Conservation (phyloP, 1,284 basidiomycete species). For the Fomitopsis schrenkii region DNA sequence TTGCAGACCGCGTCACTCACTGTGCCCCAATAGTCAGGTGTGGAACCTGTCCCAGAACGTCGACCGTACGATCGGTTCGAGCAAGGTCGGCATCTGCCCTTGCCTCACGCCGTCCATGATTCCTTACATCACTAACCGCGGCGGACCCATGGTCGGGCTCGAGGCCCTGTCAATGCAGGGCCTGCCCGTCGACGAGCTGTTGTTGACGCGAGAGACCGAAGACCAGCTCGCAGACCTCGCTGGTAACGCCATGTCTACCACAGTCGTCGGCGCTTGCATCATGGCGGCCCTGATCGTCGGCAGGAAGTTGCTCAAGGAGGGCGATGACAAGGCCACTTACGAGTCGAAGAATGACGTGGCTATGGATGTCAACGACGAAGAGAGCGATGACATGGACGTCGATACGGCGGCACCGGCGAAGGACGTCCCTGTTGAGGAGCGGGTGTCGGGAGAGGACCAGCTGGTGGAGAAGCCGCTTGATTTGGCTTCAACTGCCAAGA, state of each 20-base stretch:
- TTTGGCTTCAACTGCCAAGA: slow-evolving; percentile 51
- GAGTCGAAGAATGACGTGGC: slow-evolving; percentile 49
- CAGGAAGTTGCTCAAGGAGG: slow-evolving; percentile 59
- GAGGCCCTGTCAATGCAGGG: slow-evolving; percentile 94
- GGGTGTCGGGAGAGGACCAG: slow-evolving; percentile 68
- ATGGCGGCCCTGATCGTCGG: slow-evolving; percentile 76
- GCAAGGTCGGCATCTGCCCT: slow-evolving; percentile 80
- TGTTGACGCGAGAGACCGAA: slow-evolving; percentile 90
- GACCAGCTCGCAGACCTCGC: slow-evolving; percentile 94
- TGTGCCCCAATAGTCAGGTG: slow-evolving; percentile 52
- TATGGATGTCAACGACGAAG: slow-evolving; percentile 29
- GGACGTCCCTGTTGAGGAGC: slow-evolving; percentile 36
- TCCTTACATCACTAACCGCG: slow-evolving; percentile 92
- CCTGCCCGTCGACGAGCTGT: slow-evolving; percentile 85
- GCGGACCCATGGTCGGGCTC: slow-evolving; percentile 92
- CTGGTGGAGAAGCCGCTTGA: slow-evolving; percentile 64
- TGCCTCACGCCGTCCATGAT: slow-evolving; percentile 97
- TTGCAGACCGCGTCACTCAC: neutral
- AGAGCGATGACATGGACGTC: slow-evolving; percentile 28
- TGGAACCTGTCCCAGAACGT: slow-evolving; percentile 99
- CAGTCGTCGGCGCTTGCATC: slow-evolving; percentile 91
- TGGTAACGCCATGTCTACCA: slow-evolving; percentile 96
- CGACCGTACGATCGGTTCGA: slow-evolving; percentile 81
- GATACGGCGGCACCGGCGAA: slow-evolving; percentile 16
- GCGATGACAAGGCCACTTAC: slow-evolving; percentile 58